phyloP scores from a whole-genome alignment of 2,329 filamentous ascomycete genomes.

The Arthrobotrys conoides region DNA sequence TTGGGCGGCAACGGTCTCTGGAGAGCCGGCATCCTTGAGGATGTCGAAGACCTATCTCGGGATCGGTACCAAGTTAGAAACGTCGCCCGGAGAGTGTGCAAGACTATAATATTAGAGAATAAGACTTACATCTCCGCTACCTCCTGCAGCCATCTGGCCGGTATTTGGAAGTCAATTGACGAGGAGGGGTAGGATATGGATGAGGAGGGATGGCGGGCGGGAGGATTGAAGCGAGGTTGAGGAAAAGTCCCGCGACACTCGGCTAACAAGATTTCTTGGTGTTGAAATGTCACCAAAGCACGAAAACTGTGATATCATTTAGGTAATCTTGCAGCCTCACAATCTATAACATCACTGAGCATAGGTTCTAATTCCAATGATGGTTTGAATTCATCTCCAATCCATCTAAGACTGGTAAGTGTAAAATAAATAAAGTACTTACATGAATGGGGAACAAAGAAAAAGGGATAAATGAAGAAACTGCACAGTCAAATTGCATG shows the following conservation, averaged over 20 bases:
- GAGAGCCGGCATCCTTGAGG: slow-evolving; percentile 74
- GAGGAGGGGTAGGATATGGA: slow-evolving; percentile 32
- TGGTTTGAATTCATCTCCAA: neutral
- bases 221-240: slow-evolving; percentile 47
- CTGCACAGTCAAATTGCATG: slow-evolving; percentile 7
- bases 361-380: neutral
- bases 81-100: slow-evolving; percentile 30
- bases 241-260: slow-evolving; percentile 59
- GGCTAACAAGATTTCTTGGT: slow-evolving; percentile 56
- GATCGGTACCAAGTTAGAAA: slow-evolving; percentile 32
- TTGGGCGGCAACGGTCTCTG: slow-evolving; percentile 73
- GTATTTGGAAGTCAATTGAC: slow-evolving; percentile 54
- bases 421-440: slow-evolving; percentile 30
- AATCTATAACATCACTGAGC: too few relatives aligned
- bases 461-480: slow-evolving; percentile 4
- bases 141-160: slow-evolving; percentile 59
- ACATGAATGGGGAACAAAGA: slow-evolving; percentile 28
- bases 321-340: neutral
- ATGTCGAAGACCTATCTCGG: slow-evolving; percentile 74
- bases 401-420: neutral
- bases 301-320: slow-evolving; percentile 13
- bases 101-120: slow-evolving; percentile 63
- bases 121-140: slow-evolving; percentile 69
- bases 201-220: slow-evolving; percentile 42
- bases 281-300: slow-evolving; percentile 48